These are phyloP conservation scores for Warburgia ugandensis DNA, from an alignment of 164 flowering plant species.

Conservation along the genomic window DNA sequence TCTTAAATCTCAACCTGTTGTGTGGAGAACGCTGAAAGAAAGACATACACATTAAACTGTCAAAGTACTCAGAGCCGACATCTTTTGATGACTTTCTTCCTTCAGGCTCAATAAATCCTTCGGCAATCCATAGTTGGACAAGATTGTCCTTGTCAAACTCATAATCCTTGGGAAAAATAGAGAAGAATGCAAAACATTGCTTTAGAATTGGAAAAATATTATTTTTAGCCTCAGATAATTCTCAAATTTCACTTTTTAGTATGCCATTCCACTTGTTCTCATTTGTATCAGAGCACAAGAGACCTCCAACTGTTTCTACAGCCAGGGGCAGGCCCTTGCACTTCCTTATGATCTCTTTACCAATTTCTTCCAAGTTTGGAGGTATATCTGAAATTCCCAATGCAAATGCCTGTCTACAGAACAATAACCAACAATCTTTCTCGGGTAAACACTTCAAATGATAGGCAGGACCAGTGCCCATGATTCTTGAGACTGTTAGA, in stretches of 20 bases:
- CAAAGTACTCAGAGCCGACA: neutral
- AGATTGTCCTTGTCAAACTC: neutral
- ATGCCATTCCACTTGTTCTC: slow-evolving; percentile 1
- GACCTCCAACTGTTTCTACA: neutral
- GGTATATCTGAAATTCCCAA: neutral
- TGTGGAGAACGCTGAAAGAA: no score
- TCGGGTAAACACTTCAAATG: neutral
- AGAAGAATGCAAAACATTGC: slow-evolving; percentile 1
- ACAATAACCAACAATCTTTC: slow-evolving; percentile 7
- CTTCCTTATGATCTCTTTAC: slow-evolving; percentile 3
- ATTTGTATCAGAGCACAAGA: neutral
- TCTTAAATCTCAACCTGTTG: no score
- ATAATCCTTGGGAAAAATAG: slow-evolving; percentile 6
- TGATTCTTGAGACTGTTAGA: neutral
- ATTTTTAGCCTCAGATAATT: neutral
- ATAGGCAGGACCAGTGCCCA: neutral
- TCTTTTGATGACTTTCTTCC: neutral
- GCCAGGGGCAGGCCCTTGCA: slow-evolving; percentile 6
- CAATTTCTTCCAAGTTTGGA: neutral
- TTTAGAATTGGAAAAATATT: neutral
- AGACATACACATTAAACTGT: neutral
- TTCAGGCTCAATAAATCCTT: slow-evolving; percentile 2
- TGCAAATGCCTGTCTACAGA: neutral
- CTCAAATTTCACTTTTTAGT: slow-evolving; percentile 2
- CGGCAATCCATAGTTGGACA: slow-evolving; percentile 3